Conservation (phyloP, 129 eudicot species). For the Escallonia herrerae region DNA sequence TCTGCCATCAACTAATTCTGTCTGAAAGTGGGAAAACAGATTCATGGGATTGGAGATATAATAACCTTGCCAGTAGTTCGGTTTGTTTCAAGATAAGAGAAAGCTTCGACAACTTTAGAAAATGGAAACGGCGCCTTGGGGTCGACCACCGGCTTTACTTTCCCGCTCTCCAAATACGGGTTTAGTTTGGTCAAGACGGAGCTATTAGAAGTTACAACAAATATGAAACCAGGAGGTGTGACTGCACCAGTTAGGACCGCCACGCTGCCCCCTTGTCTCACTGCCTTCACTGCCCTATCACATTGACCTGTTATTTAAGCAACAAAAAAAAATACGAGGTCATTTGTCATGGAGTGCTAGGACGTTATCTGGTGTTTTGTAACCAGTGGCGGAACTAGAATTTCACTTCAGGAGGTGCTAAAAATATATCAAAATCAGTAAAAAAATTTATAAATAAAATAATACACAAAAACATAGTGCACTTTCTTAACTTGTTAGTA, state of each 20-base stretch:
- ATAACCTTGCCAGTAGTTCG: constrained; percentile 86
- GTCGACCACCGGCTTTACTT: constrained; percentile 70
- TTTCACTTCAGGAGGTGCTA: too few relatives aligned
- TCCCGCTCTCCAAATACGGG: constrained; percentile 76
- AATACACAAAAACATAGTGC: too few relatives aligned
- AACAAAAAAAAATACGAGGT: too few relatives aligned
- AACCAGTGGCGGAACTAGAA: too few relatives aligned
- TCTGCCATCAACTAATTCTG: too few relatives aligned
- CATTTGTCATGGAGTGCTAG: too few relatives aligned
- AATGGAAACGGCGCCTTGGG: constrained; percentile 81
- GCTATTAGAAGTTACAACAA: constrained; percentile 68
- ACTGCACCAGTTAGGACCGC: constrained; percentile 67
- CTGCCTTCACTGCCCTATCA: constrained; percentile 63
- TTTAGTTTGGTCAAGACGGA: constrained; percentile 57
- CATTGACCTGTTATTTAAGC: constrained; percentile 56
- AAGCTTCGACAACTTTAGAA: constrained; percentile 66
- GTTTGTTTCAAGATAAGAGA: constrained; percentile 66
- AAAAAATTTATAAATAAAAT: too few relatives aligned
- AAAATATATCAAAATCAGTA: too few relatives aligned
- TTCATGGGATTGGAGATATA: constrained; percentile 66
- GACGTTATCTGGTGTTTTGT: too few relatives aligned
- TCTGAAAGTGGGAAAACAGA: too few relatives aligned
- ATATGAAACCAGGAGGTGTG: constrained; percentile 66
- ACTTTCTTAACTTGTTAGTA: too few relatives aligned
- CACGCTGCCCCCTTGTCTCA: constrained; percentile 74